phyloP scores from a whole-genome alignment of 2,329 filamentous ascomycete species.

The Neodidymelliopsis sp. region DNA sequence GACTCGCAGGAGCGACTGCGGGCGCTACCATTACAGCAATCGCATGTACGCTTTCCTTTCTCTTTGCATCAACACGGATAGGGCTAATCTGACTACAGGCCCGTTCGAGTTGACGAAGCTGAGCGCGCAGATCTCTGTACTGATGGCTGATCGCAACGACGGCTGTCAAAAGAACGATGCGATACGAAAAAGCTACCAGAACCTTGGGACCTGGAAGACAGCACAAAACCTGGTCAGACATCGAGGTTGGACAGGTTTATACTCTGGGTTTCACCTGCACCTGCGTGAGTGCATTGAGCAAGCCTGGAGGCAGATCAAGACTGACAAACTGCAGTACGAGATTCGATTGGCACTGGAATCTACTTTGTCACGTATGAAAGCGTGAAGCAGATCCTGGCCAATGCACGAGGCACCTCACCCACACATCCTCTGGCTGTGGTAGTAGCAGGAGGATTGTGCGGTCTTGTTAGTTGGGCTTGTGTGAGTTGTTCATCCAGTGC shows the following conservation, averaged over 20 bases:
- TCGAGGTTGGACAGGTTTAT: slow-evolving; percentile 75
- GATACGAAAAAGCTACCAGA: slow-evolving; percentile 69
- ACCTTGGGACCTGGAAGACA: slow-evolving; percentile 78
- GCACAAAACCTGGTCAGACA: slow-evolving; percentile 79
- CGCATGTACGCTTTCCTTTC: slow-evolving; percentile 63
- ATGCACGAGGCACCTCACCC: slow-evolving; percentile 75
- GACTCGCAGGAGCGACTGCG: slow-evolving; percentile 77
- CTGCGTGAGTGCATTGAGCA: slow-evolving; percentile 63
- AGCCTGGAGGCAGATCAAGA: not conserved
- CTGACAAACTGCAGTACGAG: slow-evolving; percentile 67
- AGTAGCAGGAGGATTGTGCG: slow-evolving; percentile 79
- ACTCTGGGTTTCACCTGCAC: slow-evolving; percentile 82
- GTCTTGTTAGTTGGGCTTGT: slow-evolving; percentile 83
- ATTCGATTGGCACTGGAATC: slow-evolving; percentile 82
- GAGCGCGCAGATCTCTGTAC: slow-evolving; percentile 82
- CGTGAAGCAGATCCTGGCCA: slow-evolving; percentile 80
- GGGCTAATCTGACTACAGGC: slow-evolving; percentile 53
- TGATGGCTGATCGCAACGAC: slow-evolving; percentile 71
- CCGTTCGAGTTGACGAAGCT: slow-evolving; percentile 92
- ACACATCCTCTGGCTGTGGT: slow-evolving; percentile 82
- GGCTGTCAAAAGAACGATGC: slow-evolving; percentile 46
- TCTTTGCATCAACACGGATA: not conserved
- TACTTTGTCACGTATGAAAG: slow-evolving; percentile 93
- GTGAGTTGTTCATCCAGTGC: slow-evolving; percentile 56
- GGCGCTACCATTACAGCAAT: slow-evolving; percentile 81